phyloP scores from a whole-genome alignment of 1,139 yeast species.

The Scheffersomyces illinoinensis region DNA sequence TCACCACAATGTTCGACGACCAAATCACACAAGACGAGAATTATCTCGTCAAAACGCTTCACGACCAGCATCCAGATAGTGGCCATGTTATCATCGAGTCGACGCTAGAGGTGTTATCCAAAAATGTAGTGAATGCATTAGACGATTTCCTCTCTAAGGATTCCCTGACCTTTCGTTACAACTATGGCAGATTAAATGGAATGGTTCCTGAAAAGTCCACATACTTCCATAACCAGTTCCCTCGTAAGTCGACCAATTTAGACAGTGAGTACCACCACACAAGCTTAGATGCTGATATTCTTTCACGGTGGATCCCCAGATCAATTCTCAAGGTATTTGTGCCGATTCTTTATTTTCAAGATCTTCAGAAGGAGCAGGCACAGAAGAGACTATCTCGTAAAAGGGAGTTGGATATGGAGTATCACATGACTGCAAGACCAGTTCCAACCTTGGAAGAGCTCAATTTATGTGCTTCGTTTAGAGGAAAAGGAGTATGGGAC shows the following conservation, averaged over 20 bases:
- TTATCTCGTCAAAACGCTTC: not conserved
- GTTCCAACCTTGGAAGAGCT: constrained; percentile 37
- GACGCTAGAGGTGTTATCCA: not conserved
- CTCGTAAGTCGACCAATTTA: constrained; percentile 33
- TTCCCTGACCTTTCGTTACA: constrained; percentile 18
- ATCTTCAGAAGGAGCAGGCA: constrained; percentile 15
- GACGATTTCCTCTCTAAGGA: constrained; percentile 18
- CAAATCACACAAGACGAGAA: not conserved
- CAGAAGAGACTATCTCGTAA: constrained; percentile 1
- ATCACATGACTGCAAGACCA: constrained; percentile 23
- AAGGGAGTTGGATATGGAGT: not conserved
- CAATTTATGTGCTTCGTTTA: constrained; percentile 21
- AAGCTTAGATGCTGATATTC: constrained; percentile 28
- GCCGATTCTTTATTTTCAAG: constrained; percentile 29
- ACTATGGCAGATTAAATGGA: constrained; percentile 20
- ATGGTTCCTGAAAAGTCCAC: constrained; percentile 26
- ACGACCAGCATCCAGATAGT: not conserved
- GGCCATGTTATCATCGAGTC: not conserved
- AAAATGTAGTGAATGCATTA: not conserved
- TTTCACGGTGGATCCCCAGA: constrained; percentile 33
- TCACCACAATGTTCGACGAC: not conserved
- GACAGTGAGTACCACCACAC: constrained; percentile 36
- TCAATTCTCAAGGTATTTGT: constrained; percentile 19
- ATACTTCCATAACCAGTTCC: constrained; percentile 33
- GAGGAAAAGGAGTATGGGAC: constrained; percentile 31